Conservation (phyloP, 306 rosid genomes). For the Vigna trinervia region DNA sequence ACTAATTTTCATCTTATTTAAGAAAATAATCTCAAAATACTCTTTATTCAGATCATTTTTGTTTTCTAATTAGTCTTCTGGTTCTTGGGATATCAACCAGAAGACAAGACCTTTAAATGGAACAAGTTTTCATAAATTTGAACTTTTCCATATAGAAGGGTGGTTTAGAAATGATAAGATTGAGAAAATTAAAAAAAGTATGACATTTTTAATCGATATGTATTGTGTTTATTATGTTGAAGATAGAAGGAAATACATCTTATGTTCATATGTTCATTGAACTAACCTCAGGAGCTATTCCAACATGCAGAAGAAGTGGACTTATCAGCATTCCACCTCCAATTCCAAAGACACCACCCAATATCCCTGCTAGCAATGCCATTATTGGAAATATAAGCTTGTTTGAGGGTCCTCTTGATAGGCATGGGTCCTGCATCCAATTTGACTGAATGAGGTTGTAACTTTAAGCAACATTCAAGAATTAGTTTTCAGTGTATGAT, state of each 20-base stretch:
- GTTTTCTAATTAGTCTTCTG: background rate
- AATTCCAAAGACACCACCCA: constrained; percentile 88
- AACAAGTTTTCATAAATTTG: background rate
- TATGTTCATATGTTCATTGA: background rate
- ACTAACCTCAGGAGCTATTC: constrained; percentile 71
- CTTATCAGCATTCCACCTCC: constrained; percentile 96
- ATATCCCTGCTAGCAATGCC: constrained; percentile 73
- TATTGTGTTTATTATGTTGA: background rate
- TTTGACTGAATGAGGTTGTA: constrained; percentile 7
- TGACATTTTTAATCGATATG: background rate
- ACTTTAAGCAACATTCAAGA: constrained; percentile 22
- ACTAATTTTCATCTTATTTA: background rate
- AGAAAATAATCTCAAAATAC: background rate
- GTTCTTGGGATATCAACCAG: background rate
- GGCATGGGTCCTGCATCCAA: constrained; percentile 50
- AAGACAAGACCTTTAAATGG: background rate
- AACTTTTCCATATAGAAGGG: background rate
- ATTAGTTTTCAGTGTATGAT: background rate
- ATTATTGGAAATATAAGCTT: constrained; percentile 66
- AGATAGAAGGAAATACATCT: background rate
- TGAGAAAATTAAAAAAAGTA: background rate
- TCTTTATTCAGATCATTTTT: background rate
- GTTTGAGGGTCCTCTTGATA: constrained; percentile 49
- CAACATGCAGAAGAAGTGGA: constrained; percentile 83
- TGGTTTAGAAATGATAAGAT: background rate